Base-by-base conservation (phyloP, 73 alveolate species). In the Diophrys appendiculata region DNA sequence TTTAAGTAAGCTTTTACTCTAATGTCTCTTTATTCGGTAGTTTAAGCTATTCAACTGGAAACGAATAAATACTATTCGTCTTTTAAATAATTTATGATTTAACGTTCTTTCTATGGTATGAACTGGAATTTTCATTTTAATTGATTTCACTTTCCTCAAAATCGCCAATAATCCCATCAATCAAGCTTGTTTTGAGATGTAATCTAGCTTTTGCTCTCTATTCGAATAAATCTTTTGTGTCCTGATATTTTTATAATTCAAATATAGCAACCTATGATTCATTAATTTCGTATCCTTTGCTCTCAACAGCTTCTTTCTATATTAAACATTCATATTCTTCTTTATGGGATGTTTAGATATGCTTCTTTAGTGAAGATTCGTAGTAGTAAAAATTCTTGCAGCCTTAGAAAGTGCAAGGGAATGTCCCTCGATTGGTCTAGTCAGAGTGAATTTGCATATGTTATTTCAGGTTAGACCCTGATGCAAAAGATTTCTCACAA, bases 381-480 rank as follows among this genome's bases (percentile, higher is more conserved):
- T 86, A 86, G 68, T 72, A 69, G 33, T 86, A 86, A 65, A 70
- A 27, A 33, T 80, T 86, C 18, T 72, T 81, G 76, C 87, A 75
- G 52, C 81, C 77, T 33, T 56, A 54, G 72, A 77, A 85, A 26
- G 28, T 72, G 76, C 93, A 85, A 27, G 53, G 32, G 75, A 68
- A 85, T 24, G 70, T 53, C 14, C 32, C 68, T 28, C 83, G n/a
- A 0, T 35, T 43, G 26, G 24, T 29, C 1, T 56, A 54, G 56
- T 31, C 68, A 25, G 71, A 75, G 54, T 85, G 93, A 54, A 85
- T 54, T 60, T 71, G 75, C 72, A 13, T 70, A 52, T 85, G 93
- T 52, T 85, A 81, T 52, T 85, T 85, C 8, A 71, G 80, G 56
- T 85, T 85, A 23, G 88, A 78, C n/a, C 88, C 86, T 1, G 89